phyloP scores from a whole-genome alignment of 2,329 filamentous ascomycete species.

The Sclerotinia subarctica region DNA sequence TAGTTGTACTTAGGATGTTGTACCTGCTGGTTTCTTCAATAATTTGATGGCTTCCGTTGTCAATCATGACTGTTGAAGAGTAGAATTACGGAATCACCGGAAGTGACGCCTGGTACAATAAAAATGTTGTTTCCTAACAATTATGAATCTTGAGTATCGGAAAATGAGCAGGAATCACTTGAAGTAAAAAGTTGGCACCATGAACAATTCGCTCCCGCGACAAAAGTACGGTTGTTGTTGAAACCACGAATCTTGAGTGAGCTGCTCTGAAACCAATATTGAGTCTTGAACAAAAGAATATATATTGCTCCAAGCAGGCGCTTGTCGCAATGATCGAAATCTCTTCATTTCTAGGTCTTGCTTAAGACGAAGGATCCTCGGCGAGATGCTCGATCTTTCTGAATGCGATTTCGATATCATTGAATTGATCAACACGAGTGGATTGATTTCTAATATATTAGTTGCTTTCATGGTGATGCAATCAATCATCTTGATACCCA shows the following conservation, averaged over 20 bases:
- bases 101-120: background rate
- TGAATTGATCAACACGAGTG: background rate
- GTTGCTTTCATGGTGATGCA: background rate
- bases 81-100: background rate
- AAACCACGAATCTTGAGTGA: background rate
- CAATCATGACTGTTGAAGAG: background rate
- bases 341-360: background rate
- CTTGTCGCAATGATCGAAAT: background rate
- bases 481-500: background rate
- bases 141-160: background rate
- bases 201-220: background rate
- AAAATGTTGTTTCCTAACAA: background rate
- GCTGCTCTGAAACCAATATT: background rate
- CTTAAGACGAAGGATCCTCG: background rate
- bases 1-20: background rate
- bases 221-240: background rate
- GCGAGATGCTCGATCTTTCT: background rate
- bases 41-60: background rate
- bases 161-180: too few relatives aligned
- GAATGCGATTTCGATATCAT: background rate
- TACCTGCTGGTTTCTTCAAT: background rate
- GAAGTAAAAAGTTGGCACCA: background rate
- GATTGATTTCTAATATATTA: background rate
- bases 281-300: background rate
- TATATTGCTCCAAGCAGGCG: background rate